Base-by-base conservation (phyloP, 495 filamentous ascomycete genomes). In the Tuber calosporum region DNA sequence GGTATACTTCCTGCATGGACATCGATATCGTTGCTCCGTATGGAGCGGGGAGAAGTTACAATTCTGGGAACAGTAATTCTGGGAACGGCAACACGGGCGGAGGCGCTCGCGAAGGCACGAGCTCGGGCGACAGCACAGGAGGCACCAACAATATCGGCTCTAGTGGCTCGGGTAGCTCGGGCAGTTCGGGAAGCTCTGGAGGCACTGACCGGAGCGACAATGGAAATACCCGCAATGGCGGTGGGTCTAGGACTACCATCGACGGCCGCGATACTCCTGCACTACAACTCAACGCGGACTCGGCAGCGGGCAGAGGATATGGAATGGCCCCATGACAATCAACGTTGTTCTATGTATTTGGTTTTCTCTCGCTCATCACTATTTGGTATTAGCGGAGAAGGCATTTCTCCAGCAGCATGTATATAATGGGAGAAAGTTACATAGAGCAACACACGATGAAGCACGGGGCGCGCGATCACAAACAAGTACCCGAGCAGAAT, bases 1-100 rank as follows among this genome's bases (percentile, higher is more conserved):
- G 73, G 70, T 79, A 79, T 53, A 79, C 77, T 41, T 79, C 77
- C 20, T 79, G 77, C 40, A 40, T 79, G 22, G 77, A 79, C 45
- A 76, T 79, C 40, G 77, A 79, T 71, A 76, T 79, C 70, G 40
- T 79, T 39, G 43, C 69, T 36, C 36, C 40, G 37, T 22, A 48
- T 30, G 37, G 42, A 17, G 42, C 34, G 11, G 15, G 40, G 13
- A 34, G 36, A 58, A 58, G 30, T n/a, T 19, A 26, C 53, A 19
- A 34, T 62, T 58, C 53, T 15, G 53, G 9, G 9, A 30, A 58
- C 9, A 13, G 53, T 11, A 30, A 58, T 58, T 34, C 26, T 34
- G 26, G 53, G 26, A 62, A 34, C 53, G 26, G 26, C 53, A 19
- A 34, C 26, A 62, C 53, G 4, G 13, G 53, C 15, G 53, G 53